phyloP scores from a whole-genome alignment of 2,329 filamentous ascomycete genomes.

The Myriosclerotinia scirpicola region DNA sequence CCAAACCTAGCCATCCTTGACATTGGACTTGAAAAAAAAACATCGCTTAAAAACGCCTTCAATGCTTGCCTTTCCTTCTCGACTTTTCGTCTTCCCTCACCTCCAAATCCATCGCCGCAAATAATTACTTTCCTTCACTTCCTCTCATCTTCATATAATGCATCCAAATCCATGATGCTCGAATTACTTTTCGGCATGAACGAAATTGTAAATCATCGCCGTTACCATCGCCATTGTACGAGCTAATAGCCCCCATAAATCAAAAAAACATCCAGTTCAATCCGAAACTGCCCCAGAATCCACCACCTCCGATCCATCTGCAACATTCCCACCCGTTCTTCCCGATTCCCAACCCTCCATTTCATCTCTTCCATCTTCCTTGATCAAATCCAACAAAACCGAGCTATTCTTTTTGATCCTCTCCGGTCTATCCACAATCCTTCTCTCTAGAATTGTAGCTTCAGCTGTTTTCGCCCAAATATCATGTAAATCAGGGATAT shows the following conservation, averaged over 20 bases:
- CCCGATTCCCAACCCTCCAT: slow-evolving; percentile 57
- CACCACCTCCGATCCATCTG: neutral
- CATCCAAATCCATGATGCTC: neutral
- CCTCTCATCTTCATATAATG: neutral
- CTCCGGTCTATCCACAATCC: slow-evolving; percentile 56
- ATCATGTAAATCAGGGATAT: slow-evolving; percentile 58
- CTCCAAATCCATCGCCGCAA: neutral
- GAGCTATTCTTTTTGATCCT: slow-evolving; percentile 64
- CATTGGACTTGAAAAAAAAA: neutral
- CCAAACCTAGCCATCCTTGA: neutral
- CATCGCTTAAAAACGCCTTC: neutral
- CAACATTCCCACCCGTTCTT: slow-evolving; percentile 10
- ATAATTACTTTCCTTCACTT: neutral
- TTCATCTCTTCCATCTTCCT: slow-evolving; percentile 57
- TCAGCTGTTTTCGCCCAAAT: slow-evolving; percentile 65
- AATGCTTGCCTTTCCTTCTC: neutral
- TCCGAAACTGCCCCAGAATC: slow-evolving; percentile 17
- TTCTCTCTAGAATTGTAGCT: slow-evolving; percentile 58
- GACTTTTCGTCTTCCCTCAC: neutral
- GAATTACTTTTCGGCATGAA: neutral
- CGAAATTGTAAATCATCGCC: neutral
- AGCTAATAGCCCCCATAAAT: neutral
- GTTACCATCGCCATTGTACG: neutral
- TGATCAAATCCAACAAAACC: slow-evolving; percentile 63
- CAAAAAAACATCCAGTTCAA: slow-evolving; percentile 3